These are phyloP conservation scores for Wakefieldia striispora DNA, from an alignment of 768 basidiomycete genomes.

Conservation along the genomic window DNA sequence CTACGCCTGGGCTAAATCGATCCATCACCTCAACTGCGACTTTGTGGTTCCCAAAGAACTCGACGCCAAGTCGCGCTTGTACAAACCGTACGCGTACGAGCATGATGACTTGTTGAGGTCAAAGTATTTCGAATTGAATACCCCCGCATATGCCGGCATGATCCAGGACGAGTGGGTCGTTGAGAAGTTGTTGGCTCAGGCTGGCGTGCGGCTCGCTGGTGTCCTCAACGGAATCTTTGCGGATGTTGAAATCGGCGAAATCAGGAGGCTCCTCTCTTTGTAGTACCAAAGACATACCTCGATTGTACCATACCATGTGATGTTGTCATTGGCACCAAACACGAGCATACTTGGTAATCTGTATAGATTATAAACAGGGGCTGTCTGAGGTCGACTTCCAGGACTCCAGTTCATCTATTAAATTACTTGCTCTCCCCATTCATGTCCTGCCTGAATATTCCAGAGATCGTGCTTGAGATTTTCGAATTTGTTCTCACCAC, in stretches of 20 bases:
- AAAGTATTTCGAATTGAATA: constrained; percentile 70
- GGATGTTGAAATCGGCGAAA: constrained; percentile 7
- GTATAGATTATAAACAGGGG: too few species aligned
- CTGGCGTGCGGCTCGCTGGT: constrained; percentile 79
- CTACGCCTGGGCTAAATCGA: constrained; percentile 70
- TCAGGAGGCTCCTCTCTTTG: not conserved
- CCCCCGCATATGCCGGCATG: constrained; percentile 70
- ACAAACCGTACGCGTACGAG: not conserved
- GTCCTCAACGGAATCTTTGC: constrained; percentile 73
- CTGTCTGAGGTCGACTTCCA: too few species aligned
- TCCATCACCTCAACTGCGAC: constrained; percentile 79
- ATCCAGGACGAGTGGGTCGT: constrained; percentile 68
- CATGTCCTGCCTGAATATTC: too few species aligned
- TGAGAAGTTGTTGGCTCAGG: constrained; percentile 82
- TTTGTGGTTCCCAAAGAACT: constrained; percentile 76
- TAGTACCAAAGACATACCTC: not conserved
- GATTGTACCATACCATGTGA: too few species aligned
- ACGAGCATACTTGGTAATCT: too few species aligned
- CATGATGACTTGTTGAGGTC: not conserved
- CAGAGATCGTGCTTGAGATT: too few species aligned
- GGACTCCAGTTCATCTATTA: too few species aligned
- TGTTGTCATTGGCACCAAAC: too few species aligned
- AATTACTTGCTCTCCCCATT: too few species aligned
- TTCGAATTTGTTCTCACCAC: too few species aligned
- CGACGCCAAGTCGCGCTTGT: constrained; percentile 31